Evolutionary conservation across 306 rosid species (phyloP), one percentile per base, ranked within the genome.

Genomic region (Pyrus betulifolia): DNA sequence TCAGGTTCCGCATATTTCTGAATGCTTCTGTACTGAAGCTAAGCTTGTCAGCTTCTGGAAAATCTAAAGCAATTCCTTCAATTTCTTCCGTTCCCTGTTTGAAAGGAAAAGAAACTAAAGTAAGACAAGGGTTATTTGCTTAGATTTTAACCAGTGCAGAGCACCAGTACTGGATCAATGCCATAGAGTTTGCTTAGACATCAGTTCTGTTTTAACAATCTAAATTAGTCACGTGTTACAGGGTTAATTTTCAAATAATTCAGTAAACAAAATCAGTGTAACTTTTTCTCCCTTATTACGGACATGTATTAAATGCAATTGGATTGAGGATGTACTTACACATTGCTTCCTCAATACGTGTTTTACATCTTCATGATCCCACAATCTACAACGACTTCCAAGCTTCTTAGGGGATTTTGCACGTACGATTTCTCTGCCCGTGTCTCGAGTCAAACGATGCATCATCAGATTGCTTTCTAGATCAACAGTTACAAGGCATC

Each of bases 371-470:
- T 64, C 54, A 8, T 28, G 54, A 71, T 35, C 5, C 69, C 75
- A 44, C 22, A 81, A 60, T 55, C 81, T 76, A 4, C 74, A 73
- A 7, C 40, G 77, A 22, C 67, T 74, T 28, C 22, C 83, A 22
- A 28, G 78, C 8, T 54, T 35, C 3, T 80, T 15, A 0, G 69
- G 13, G 0, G 82, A 81, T 11, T 51, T 74, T 13, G 67, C 69
- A 18, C 80, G 80, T 40, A 85, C 40, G 8, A 35, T 35, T 61
- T 81, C 84, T 63, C 84, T 71, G 42, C 89, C 91, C 86, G 76
- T 88, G 21, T 83, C 89, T 55, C 83, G 31, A 31, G 45, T 27
- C 30, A 82, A 69, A 31, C 1, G 9, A 55, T 52, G 79, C 79
- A 76, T 51, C 46, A 0, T 38, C 81, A 23, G 38, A 8, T 51